A percentile compares a stretch with the other conserved stretches of the same genome.
phyloP scores from a whole-genome alignment of 345 rosid species.

The Euphorbia pulcherrima region DNA sequence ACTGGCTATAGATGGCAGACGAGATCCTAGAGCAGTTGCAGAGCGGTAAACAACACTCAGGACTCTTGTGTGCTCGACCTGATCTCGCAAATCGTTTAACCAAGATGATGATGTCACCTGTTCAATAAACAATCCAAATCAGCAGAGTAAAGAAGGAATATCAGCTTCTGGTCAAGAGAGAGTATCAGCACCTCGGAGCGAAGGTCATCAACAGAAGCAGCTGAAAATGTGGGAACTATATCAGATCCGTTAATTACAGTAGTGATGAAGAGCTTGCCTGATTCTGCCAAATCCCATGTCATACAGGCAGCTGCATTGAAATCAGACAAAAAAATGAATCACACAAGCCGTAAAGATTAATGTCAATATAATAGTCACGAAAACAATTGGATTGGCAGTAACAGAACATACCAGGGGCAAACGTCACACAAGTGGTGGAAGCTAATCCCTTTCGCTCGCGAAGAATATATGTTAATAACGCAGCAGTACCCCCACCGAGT shows the following conservation, averaged over 20 bases:
- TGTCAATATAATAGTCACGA: too few species aligned
- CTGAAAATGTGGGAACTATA: constrained; percentile 90
- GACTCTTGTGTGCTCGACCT: constrained; percentile 81
- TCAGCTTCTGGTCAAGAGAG: constrained; percentile 1
- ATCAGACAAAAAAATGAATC: constrained; percentile 16
- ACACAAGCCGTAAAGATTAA: neutral
- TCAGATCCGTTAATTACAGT: constrained; percentile 88
- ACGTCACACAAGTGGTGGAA: constrained; percentile 74
- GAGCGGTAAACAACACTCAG: constrained; percentile 87
- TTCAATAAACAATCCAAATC: constrained; percentile 17
- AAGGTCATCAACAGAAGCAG: constrained; percentile 86
- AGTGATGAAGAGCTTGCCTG: constrained; percentile 84
- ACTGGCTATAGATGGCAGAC: constrained; percentile 82
- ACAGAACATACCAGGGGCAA: constrained; percentile 72
- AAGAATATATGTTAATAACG: constrained; percentile 81
- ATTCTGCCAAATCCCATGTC: constrained; percentile 99
- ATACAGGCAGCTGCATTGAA: constrained; percentile 87
- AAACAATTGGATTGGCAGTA: neutral
- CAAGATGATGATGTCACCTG: constrained; percentile 96
- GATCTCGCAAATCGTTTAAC: constrained; percentile 91
- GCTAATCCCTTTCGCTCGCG: constrained; percentile 81
- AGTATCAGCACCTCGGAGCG: constrained; percentile 68
- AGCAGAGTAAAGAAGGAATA: constrained; percentile 11
- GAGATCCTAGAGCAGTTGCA: constrained; percentile 91
- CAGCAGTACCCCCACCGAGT: constrained; percentile 98